Percentiles rank a stretch among this genome's conserved stretches.
Conservation (phyloP, 2,329 filamentous ascomycete species). For the Colletotrichum truncatum region DNA sequence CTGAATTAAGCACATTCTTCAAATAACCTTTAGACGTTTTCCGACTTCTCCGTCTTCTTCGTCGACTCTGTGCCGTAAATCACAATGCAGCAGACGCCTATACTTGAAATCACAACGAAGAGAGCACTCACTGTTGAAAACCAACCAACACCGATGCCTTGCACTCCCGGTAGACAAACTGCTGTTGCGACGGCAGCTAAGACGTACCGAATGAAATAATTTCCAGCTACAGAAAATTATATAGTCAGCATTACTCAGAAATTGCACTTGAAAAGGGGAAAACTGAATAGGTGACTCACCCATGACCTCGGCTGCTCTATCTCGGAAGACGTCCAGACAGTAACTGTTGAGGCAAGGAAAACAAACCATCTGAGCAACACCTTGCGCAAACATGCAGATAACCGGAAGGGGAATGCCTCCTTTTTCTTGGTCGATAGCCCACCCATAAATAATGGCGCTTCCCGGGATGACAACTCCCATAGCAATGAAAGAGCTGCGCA, state of each 20-base stretch:
- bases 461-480: slow-evolving; percentile 68
- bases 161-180: slow-evolving; percentile 76
- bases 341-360: slow-evolving; percentile 75
- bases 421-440: slow-evolving; percentile 47
- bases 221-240: slow-evolving; percentile 62
- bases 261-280: no score
- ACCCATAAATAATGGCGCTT: slow-evolving; percentile 77
- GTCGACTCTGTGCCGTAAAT: slow-evolving; percentile 13
- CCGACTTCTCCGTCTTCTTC: not conserved
- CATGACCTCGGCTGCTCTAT: slow-evolving; percentile 27
- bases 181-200: slow-evolving; percentile 78
- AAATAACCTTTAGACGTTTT: not conserved
- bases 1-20: rapidly evolving
- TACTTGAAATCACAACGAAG: slow-evolving; percentile 15
- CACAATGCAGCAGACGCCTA: slow-evolving; percentile 19
- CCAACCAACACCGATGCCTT: slow-evolving; percentile 82
- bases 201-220: slow-evolving; percentile 81
- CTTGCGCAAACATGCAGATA: slow-evolving; percentile 74
- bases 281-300: not conserved
- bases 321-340: slow-evolving; percentile 29
- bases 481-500: slow-evolving; percentile 69
- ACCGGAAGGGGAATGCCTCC: slow-evolving; percentile 63
- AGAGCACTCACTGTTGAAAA: slow-evolving; percentile 72
- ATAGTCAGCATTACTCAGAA: not conserved
- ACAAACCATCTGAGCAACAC: slow-evolving; percentile 74